A percentile compares a stretch with the other conserved stretches of the same genome.
Conservation (phyloP, 2,329 filamentous ascomycete species). For the Fusarium liriodendri region DNA sequence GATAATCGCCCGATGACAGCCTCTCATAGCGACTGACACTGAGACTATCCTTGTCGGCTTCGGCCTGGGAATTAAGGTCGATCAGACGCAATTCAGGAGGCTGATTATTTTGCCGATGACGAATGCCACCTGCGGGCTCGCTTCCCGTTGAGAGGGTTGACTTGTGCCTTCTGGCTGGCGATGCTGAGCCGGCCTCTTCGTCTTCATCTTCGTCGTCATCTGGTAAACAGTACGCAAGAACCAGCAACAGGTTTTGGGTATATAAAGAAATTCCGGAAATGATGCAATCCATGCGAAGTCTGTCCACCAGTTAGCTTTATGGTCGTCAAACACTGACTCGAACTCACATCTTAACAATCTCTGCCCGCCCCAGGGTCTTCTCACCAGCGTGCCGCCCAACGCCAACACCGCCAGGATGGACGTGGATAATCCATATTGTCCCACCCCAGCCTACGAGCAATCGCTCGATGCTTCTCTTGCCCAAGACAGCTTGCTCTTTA, state of each 20-base stretch:
- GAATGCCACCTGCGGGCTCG: slow-evolving; percentile 73
- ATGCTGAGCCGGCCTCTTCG: slow-evolving; percentile 35
- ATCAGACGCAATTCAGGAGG: slow-evolving; percentile 92
- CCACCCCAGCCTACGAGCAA: slow-evolving; percentile 95
- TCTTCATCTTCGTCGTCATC: slow-evolving; percentile 71
- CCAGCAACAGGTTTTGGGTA: slow-evolving; percentile 88
- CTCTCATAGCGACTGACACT: slow-evolving; percentile 88
- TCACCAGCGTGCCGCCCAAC: slow-evolving; percentile 75
- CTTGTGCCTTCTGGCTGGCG: slow-evolving; percentile 53
- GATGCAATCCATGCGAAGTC: slow-evolving; percentile 95
- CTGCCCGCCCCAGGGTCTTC: slow-evolving; percentile 80
- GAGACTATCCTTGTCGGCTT: slow-evolving; percentile 87
- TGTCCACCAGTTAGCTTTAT: slow-evolving; percentile 59
- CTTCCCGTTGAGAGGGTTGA: slow-evolving; percentile 59
- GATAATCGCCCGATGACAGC: slow-evolving; percentile 90
- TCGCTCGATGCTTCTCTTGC: slow-evolving; percentile 72
- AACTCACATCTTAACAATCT: slow-evolving; percentile 91
- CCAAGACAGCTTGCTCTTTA: slow-evolving; percentile 61
- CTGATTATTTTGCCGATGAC: slow-evolving; percentile 80
- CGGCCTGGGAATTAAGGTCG: slow-evolving; percentile 86
- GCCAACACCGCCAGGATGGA: slow-evolving; percentile 79
- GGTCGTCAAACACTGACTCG: slow-evolving; percentile 67
- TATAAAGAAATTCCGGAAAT: slow-evolving; percentile 97
- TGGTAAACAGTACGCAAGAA: slow-evolving; percentile 88
- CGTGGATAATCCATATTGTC: slow-evolving; percentile 94